Evolutionary conservation across 2,329 filamentous ascomycete genomes (phyloP).

Genomic region (Colletotrichum cuscutae): DNA sequence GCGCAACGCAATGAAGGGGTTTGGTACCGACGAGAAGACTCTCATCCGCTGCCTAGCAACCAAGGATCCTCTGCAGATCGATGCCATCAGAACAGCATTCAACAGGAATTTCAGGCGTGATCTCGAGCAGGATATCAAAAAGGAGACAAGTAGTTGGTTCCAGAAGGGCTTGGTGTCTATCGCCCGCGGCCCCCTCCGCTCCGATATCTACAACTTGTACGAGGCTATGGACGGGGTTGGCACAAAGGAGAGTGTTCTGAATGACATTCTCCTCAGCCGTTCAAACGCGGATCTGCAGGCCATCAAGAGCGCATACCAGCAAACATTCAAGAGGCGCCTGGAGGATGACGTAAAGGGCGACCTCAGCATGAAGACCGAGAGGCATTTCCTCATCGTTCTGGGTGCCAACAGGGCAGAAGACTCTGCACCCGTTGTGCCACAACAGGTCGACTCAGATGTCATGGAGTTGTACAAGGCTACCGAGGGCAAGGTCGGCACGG

Average conservation of each 20-base stretch:
- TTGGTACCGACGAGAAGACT: constrained; percentile 86
- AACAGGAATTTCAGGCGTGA: constrained; percentile 71
- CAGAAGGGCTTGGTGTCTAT: constrained; percentile 79
- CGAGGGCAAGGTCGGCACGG: constrained; percentile 77
- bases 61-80: constrained; percentile 83
- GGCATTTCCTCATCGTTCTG: constrained; percentile 86
- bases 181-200: constrained; percentile 79
- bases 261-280: constrained; percentile 85
- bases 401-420: constrained; percentile 82
- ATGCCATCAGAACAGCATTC: constrained; percentile 75
- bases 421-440: constrained; percentile 75
- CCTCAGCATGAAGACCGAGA: constrained; percentile 85
- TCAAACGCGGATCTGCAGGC: constrained; percentile 89
- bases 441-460: constrained; percentile 80
- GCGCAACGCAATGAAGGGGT: constrained; percentile 89
- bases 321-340: constrained; percentile 72
- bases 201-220: constrained; percentile 78
- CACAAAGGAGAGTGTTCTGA: constrained; percentile 87
- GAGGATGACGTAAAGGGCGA: constrained; percentile 81
- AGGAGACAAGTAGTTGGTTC: constrained; percentile 81
- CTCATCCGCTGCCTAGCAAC: constrained; percentile 77
- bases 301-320: constrained; percentile 83
- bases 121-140: constrained; percentile 79
- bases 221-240: constrained; percentile 81
- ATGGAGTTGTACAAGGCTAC: constrained; percentile 81